A percentile compares a stretch with the other conserved stretches of the same genome.
These are phyloP conservation scores for Calonectria pseudoturangicola DNA, from an alignment of 2,329 filamentous ascomycete genomes.

Conservation along the genomic window DNA sequence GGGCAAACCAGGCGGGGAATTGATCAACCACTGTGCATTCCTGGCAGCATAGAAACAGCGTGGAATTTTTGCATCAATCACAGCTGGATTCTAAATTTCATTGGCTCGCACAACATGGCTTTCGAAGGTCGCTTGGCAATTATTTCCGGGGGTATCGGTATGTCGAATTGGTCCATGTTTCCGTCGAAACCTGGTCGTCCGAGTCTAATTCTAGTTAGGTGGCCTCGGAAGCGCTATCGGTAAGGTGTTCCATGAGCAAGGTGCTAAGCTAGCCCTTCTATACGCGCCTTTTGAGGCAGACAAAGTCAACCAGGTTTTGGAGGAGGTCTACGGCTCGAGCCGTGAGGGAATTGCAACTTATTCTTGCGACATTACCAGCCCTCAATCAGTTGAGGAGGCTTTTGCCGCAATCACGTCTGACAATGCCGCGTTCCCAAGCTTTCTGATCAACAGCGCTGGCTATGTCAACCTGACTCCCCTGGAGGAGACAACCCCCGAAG, in stretches of 20 bases:
- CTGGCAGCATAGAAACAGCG: not conserved
- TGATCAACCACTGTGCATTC: constrained; percentile 3
- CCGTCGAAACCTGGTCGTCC: not conserved
- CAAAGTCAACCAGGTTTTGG: not conserved
- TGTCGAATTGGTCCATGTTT: not conserved
- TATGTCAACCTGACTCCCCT: constrained; percentile 26
- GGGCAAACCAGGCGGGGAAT: not conserved
- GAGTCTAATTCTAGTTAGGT: constrained; percentile 7
- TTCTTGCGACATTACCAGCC: constrained; percentile 24
- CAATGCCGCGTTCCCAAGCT: constrained; percentile 22
- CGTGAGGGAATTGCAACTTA: constrained; percentile 20
- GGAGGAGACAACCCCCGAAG: constrained; percentile 25
- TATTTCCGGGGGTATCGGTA: constrained; percentile 31
- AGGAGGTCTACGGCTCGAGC: constrained; percentile 25
- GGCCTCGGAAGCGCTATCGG: constrained; percentile 26
- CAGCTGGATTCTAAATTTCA: not conserved
- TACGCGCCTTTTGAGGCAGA: constrained; percentile 29
- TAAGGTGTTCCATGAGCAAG: constrained; percentile 15
- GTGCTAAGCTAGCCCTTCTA: constrained; percentile 23
- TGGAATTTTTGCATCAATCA: constrained; percentile 3
- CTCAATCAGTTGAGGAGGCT: constrained; percentile 17
- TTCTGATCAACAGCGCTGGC: constrained; percentile 31
- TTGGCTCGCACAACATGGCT: constrained; percentile 6
- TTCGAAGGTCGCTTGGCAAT: constrained; percentile 24
- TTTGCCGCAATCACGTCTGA: constrained; percentile 26